A percentile compares a stretch with the other conserved stretches of the same genome.
phyloP scores from a whole-genome alignment of 108 stramenopile species.

The Aurantiochytrium sp. region DNA sequence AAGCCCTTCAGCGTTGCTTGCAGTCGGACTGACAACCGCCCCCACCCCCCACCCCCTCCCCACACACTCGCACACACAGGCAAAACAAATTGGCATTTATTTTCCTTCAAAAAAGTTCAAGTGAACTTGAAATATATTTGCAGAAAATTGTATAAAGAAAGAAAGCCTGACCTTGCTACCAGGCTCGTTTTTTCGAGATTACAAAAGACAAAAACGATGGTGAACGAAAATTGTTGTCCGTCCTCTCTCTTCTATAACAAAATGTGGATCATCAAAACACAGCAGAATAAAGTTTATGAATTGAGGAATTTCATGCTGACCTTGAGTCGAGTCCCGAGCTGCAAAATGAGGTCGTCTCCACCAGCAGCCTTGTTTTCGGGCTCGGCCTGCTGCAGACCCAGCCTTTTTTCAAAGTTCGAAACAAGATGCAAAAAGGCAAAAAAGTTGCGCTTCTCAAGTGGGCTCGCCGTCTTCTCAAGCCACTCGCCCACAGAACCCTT shows the following conservation, averaged over 20 bases:
- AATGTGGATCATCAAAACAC: too few relatives aligned
- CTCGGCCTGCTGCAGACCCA: neutral
- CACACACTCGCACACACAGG: too few relatives aligned
- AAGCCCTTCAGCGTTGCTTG: neutral
- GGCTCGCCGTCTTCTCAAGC: neutral
- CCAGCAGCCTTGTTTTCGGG: too few relatives aligned
- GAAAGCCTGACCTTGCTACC: too few relatives aligned
- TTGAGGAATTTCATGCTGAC: neutral
- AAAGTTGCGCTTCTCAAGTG: conserved; percentile 20
- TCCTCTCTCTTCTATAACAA: too few relatives aligned
- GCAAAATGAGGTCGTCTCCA: neutral
- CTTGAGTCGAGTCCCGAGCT: neutral
- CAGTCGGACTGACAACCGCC: neutral
- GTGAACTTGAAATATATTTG: too few relatives aligned
- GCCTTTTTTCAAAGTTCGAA: neutral
- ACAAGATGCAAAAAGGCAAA: neutral
- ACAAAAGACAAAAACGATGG: neutral
- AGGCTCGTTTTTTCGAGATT: neutral
- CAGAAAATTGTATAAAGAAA: too few relatives aligned
- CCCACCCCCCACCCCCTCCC: too few relatives aligned
- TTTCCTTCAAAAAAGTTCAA: too few relatives aligned
- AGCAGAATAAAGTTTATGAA: too few relatives aligned
- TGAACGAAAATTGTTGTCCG: too few relatives aligned
- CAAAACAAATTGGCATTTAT: too few relatives aligned
- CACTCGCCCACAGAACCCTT: conserved; percentile 21